These are phyloP conservation scores for Salix brachista DNA, from an alignment of 345 rosid species.

Conservation along the genomic window DNA sequence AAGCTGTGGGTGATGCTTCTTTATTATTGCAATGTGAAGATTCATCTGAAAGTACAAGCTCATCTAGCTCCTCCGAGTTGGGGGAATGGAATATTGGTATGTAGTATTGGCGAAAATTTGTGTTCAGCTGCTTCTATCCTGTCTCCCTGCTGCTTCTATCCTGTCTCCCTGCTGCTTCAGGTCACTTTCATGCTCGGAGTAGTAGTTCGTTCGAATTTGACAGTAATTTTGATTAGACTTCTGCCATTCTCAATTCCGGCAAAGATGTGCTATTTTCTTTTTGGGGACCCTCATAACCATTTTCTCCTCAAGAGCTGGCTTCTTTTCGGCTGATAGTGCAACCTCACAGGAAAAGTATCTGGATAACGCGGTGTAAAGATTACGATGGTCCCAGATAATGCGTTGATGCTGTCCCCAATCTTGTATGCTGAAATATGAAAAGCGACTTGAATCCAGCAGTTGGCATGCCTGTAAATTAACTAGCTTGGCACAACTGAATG, in stretches of 20 bases:
- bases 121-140: background rate
- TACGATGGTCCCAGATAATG: background rate
- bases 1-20: constrained; percentile 2
- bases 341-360: background rate
- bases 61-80: constrained; percentile 37
- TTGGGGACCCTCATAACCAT: background rate
- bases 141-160: background rate
- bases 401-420: background rate
- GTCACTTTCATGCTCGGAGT: background rate
- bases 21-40: background rate
- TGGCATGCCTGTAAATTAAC: background rate
- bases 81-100: constrained; percentile 2
- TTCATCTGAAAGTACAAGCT: constrained; percentile 21
- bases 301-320: background rate
- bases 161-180: background rate
- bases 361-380: background rate
- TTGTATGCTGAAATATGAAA: background rate
- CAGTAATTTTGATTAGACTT: background rate
- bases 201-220: too few species aligned
- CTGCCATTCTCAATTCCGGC: background rate
- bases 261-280: background rate
- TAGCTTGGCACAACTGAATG: background rate
- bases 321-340: background rate
- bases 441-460: background rate
- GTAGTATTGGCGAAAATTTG: constrained; percentile 4